phyloP scores from a whole-genome alignment of 495 filamentous ascomycete genomes.

The Opeltia flavorubescens region DNA sequence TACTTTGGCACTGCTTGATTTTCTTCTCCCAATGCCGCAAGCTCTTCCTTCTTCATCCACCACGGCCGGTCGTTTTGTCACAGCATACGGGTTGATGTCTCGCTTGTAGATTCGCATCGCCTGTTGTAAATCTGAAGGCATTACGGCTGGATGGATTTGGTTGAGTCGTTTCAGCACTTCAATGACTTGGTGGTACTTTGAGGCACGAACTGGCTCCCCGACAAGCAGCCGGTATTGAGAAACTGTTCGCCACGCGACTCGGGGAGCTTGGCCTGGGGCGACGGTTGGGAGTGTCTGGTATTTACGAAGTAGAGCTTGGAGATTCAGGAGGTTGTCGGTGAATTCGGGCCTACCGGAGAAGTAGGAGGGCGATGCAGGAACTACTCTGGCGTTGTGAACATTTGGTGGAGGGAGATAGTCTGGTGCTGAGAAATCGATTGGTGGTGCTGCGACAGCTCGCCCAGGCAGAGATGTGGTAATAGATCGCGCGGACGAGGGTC shows the following conservation, averaged over 20 bases:
- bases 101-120: constrained; percentile 59
- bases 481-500: constrained; percentile 5
- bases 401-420: constrained; percentile 17
- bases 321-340: constrained; percentile 65
- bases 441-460: constrained; percentile 25
- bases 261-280: constrained; percentile 46
- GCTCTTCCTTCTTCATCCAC: constrained; percentile 66
- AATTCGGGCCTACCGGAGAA: constrained; percentile 77
- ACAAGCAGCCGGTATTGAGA: constrained; percentile 57
- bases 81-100: constrained; percentile 54
- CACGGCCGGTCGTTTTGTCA: constrained; percentile 35
- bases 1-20: constrained; percentile 69
- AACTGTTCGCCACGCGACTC: constrained; percentile 73
- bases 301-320: constrained; percentile 55
- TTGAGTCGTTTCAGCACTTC: constrained; percentile 67
- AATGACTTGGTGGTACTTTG: constrained; percentile 65
- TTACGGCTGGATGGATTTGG: constrained; percentile 65
- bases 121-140: constrained; percentile 50
- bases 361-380: constrained; percentile 81
- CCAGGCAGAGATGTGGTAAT: constrained; percentile 11
- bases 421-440: constrained; percentile 26
- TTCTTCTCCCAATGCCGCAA: constrained; percentile 67
- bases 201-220: constrained; percentile 63
- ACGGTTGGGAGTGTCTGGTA: constrained; percentile 59
- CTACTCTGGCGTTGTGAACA: constrained; percentile 44